Percentiles rank a stretch among this genome's conserved stretches.
phyloP scores from a whole-genome alignment of 2,329 filamentous ascomycete genomes.

The Colletotrichum lentis region DNA sequence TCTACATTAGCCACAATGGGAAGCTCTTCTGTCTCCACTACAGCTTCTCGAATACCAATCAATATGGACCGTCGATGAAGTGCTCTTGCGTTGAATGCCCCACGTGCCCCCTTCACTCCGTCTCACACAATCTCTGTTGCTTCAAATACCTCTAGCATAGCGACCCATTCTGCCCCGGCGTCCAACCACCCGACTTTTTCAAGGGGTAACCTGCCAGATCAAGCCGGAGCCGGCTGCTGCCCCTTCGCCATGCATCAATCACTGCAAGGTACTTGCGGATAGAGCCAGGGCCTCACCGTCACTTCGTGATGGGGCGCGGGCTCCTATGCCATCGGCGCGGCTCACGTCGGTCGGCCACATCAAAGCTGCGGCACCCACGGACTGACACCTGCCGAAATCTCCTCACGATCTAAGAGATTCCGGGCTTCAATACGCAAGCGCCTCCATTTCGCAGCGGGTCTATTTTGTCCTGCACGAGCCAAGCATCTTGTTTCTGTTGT shows the following conservation, averaged over 20 bases:
- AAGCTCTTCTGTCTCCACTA: slow-evolving; percentile 14
- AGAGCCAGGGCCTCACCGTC: slow-evolving; percentile 22
- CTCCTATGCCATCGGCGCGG: slow-evolving; percentile 15
- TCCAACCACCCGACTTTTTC: slow-evolving; percentile 29
- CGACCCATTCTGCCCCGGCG: slow-evolving; percentile 12
- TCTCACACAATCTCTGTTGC: neutral
- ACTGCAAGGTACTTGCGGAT: slow-evolving; percentile 16
- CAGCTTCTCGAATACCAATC: slow-evolving; percentile 19
- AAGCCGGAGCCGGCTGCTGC: neutral
- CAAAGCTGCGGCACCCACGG: slow-evolving; percentile 25
- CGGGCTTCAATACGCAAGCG: neutral
- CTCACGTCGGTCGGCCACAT: slow-evolving; percentile 1
- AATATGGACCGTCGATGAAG: neutral
- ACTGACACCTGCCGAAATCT: slow-evolving; percentile 13
- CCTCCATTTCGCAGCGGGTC: slow-evolving; percentile 5
- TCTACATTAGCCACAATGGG: slow-evolving; percentile 27
- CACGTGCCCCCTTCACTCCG: no score
- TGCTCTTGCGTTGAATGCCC: no score
- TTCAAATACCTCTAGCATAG: slow-evolving; percentile 21
- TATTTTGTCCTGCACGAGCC: neutral
- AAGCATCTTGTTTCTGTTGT: neutral
- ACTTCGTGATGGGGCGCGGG: slow-evolving; percentile 11
- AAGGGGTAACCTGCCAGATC: slow-evolving; percentile 15
- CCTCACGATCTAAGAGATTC: neutral
- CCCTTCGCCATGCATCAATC: slow-evolving; percentile 1